phyloP scores from a whole-genome alignment of 2,329 filamentous ascomycete species.

The Clonostachys chloroleuca region DNA sequence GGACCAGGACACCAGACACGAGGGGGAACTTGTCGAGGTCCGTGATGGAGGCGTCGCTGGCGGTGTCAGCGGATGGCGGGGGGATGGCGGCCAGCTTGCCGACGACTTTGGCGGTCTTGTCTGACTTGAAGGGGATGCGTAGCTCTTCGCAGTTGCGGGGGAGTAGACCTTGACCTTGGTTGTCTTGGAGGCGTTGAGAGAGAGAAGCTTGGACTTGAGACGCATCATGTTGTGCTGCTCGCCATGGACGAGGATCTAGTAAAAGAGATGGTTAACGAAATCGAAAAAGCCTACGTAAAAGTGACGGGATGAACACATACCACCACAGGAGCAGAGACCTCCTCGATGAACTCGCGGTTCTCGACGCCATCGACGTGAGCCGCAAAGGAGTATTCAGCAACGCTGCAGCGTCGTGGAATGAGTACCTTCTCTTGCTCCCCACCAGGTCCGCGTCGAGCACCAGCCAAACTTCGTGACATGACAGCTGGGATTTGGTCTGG shows the following conservation, averaged over 20 bases:
- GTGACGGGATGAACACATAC: constrained; percentile 47
- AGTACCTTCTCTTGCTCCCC: constrained; percentile 81
- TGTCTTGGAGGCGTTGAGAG: constrained; percentile 79
- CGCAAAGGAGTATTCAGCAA: constrained; percentile 92
- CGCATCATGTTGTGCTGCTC: constrained; percentile 99
- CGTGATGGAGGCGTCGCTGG: constrained; percentile 19
- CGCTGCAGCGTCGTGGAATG: constrained; percentile 87
- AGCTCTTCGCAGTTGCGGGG: constrained; percentile 91
- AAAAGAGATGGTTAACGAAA: not conserved
- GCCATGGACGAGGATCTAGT: constrained; percentile 88
- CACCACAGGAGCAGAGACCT: constrained; percentile 86
- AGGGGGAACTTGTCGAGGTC: constrained; percentile 37
- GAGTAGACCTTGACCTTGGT: constrained; percentile 88
- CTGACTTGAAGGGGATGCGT: constrained; percentile 88
- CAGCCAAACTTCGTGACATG: constrained; percentile 70
- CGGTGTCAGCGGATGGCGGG: constrained; percentile 8
- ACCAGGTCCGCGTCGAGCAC: constrained; percentile 55
- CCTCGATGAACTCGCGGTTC: constrained; percentile 95
- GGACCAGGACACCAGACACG: constrained; percentile 86
- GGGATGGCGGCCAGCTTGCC: constrained; percentile 85
- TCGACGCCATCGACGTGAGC: constrained; percentile 95
- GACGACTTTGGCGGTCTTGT: constrained; percentile 95
- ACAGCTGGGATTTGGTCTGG: constrained; percentile 93
- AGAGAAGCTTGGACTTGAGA: constrained; percentile 88
- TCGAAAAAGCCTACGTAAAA: not conserved